phyloP scores from a whole-genome alignment of 257 asterid species.

The Solanum habrochaites region DNA sequence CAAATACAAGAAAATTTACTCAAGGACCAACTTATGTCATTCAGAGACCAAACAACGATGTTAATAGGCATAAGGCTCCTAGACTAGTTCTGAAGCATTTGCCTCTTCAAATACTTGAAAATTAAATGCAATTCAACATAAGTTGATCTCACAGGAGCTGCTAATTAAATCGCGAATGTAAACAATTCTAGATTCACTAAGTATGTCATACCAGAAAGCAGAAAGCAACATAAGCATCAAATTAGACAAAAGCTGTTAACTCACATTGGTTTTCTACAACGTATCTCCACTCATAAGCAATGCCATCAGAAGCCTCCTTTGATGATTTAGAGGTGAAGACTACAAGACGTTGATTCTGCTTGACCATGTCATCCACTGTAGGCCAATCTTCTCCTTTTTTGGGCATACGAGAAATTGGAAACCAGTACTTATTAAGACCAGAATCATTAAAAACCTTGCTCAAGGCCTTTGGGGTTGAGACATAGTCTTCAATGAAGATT shows the following conservation, averaged over 20 bases:
- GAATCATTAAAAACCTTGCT: constrained; percentile 56
- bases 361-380: constrained; percentile 67
- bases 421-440: constrained; percentile 54
- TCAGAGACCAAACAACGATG: neutral
- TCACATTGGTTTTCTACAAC: constrained; percentile 86
- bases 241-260: constrained; percentile 2
- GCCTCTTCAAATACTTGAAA: neutral
- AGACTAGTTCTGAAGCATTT: neutral
- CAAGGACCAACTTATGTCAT: neutral
- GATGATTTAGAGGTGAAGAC: constrained; percentile 59
- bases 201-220: neutral
- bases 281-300: constrained; percentile 81
- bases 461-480: constrained; percentile 52
- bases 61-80: neutral
- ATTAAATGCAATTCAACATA: neutral
- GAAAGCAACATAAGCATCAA: neutral
- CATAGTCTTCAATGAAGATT: constrained; percentile 84
- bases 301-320: constrained; percentile 61
- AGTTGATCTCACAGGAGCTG: neutral
- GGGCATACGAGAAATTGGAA: constrained; percentile 75
- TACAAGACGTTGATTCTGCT: constrained; percentile 57
- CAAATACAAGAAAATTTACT: neutral
- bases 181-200: neutral
- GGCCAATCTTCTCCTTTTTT: constrained; percentile 79
- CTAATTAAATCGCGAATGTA: neutral